A percentile compares a stretch with the other conserved stretches of the same genome.
Evolutionary conservation across 148 eudicot genomes (phyloP).

Genomic region (Linanthus parryae): DNA sequence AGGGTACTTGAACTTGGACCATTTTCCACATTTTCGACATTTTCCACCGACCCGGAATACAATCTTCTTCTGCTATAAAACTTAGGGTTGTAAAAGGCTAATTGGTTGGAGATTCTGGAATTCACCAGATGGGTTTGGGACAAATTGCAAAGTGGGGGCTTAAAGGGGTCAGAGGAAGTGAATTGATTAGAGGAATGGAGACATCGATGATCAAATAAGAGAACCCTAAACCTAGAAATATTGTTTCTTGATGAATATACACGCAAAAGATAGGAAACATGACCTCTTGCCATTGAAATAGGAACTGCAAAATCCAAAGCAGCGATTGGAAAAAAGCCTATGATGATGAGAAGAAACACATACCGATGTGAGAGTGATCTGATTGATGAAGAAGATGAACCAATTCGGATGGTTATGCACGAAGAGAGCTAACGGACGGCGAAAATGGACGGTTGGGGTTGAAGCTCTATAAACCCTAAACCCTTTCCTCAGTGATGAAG

Average conservation of each 20-base stretch:
- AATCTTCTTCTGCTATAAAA: background rate
- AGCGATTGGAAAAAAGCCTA: background rate
- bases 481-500: no score
- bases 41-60: conserved; percentile 15
- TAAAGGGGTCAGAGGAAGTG: conserved; percentile 3
- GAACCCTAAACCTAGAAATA: conserved; percentile 10
- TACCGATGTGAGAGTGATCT: background rate
- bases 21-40: conserved; percentile 12
- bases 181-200: conserved; percentile 7
- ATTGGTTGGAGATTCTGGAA: conserved; percentile 1
- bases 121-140: background rate
- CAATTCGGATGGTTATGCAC: background rate
- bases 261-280: conserved; percentile 18
- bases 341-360: background rate
- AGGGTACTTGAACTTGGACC: background rate
- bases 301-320: background rate
- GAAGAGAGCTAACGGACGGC: conserved; percentile 10
- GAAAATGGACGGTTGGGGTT: conserved; percentile 2
- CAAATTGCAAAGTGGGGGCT: background rate
- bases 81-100: conserved; percentile 5
- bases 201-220: no score
- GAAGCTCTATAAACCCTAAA: conserved; percentile 17
- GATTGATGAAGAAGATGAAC: background rate
- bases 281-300: conserved; percentile 28
- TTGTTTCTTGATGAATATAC: conserved; percentile 16